A percentile compares a stretch with the other conserved stretches of the same genome.
Conservation (phyloP, 2,329 filamentous ascomycete genomes). For the Esteya vermicola region DNA sequence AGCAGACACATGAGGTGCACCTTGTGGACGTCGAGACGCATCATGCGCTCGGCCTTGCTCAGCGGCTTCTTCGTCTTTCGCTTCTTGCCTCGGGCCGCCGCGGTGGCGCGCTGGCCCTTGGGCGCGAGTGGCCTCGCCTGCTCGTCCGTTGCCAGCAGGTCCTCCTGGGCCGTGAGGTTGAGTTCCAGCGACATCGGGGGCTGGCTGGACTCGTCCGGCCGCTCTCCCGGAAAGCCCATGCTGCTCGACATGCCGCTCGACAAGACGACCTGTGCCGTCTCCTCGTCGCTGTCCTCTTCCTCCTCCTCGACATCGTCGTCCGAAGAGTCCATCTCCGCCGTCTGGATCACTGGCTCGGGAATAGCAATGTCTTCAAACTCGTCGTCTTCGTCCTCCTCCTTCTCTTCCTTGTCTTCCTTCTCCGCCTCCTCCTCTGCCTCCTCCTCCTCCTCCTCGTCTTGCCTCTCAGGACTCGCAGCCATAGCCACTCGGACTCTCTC, state of each 20-base stretch:
- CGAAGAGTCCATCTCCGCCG: slow-evolving; percentile 8
- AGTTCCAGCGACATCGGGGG: slow-evolving; percentile 28
- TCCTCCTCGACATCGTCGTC: slow-evolving; percentile 9
- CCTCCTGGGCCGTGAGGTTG: slow-evolving; percentile 34
- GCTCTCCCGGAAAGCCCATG: neutral
- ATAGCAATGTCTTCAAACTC: slow-evolving; percentile 12
- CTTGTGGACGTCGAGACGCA: slow-evolving; percentile 68
- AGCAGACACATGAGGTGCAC: slow-evolving; percentile 73
- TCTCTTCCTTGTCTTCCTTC: neutral
- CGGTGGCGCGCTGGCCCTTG: slow-evolving; percentile 23
- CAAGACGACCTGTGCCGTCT: slow-evolving; percentile 3
- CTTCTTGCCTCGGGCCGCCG: too few relatives aligned
- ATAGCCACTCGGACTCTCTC: too few relatives aligned
- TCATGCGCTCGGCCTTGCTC: slow-evolving; percentile 36
- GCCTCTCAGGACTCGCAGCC: neutral
- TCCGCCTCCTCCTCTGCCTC: neutral
- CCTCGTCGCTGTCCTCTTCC: slow-evolving; percentile 7
- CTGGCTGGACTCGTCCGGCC: neutral
- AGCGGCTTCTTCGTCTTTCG: too few relatives aligned
- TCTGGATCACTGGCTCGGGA: slow-evolving; percentile 11
- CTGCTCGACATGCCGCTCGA: too few relatives aligned
- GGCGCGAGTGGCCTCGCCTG: slow-evolving; percentile 11
- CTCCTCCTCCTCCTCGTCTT: neutral
- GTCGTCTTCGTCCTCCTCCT: slow-evolving; percentile 10
- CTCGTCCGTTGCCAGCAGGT: slow-evolving; percentile 16